These are phyloP conservation scores for Thraustochytrium striatum DNA, from an alignment of 352 stramenopile genomes.

Conservation along the genomic window DNA sequence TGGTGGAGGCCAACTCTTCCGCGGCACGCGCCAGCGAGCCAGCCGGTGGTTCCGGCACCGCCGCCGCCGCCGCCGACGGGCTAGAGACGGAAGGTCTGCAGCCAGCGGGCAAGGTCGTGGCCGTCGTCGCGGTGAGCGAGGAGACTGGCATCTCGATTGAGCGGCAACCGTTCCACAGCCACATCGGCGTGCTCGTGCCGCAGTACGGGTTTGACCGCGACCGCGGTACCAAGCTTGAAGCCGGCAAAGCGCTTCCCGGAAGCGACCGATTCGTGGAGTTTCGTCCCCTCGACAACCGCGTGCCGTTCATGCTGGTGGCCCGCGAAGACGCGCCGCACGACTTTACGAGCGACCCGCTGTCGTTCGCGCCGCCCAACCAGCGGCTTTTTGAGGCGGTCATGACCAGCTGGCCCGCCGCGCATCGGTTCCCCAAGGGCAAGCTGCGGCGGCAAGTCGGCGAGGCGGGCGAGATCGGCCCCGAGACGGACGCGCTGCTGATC, in stretches of 20 bases:
- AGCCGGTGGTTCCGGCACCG: neutral
- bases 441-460: slow-evolving; percentile 38
- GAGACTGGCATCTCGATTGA: neutral
- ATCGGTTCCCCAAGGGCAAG: slow-evolving; percentile 61
- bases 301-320: slow-evolving; percentile 38
- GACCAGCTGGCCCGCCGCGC: slow-evolving; percentile 55
- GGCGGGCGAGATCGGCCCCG: slow-evolving; percentile 74
- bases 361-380: slow-evolving; percentile 26
- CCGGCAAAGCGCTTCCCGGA: neutral
- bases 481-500: slow-evolving; percentile 82
- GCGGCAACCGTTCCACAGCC: neutral
- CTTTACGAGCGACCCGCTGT: slow-evolving; percentile 24
- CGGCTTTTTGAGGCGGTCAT: slow-evolving; percentile 43
- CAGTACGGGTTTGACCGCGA: slow-evolving; percentile 25
- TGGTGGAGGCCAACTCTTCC: neutral
- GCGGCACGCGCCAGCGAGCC: neutral
- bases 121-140: slow-evolving; percentile 5
- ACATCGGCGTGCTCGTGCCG: slow-evolving; percentile 32
- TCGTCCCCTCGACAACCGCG: slow-evolving; percentile 6
- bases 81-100: neutral
- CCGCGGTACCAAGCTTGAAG: neutral
- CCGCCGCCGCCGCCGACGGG: neutral
- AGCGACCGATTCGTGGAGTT: slow-evolving; percentile 34
- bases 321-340: slow-evolving; percentile 32
- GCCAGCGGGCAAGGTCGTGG: slow-evolving; percentile 15